Evolutionary conservation across 805 yeast genomes (phyloP).

Genomic region (Yamadazyma endophytica): DNA sequence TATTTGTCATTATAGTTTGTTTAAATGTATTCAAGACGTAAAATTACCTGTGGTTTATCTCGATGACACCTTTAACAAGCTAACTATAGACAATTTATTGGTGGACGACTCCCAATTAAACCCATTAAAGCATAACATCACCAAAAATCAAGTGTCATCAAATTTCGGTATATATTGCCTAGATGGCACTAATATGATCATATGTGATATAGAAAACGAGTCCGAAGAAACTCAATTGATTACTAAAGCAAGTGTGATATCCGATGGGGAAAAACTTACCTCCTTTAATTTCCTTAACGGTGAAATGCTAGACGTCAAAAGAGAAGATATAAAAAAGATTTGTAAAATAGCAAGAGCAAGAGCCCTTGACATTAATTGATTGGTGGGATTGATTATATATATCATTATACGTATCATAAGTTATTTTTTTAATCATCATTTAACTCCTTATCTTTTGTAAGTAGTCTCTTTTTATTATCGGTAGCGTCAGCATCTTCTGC

Average conservation of each 20-base stretch:
- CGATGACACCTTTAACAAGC: slow-evolving; percentile 6
- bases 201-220: slow-evolving; percentile 14
- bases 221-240: slow-evolving; percentile 11
- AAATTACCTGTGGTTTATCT: slow-evolving; percentile 60
- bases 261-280: slow-evolving; percentile 5
- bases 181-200: slow-evolving; percentile 6
- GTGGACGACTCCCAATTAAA: slow-evolving; percentile 2
- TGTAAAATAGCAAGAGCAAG: slow-evolving; percentile 46
- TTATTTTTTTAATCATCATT: background rate
- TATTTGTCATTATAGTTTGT: slow-evolving; percentile 63
- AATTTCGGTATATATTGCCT: slow-evolving; percentile 11
- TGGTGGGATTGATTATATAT: background rate
- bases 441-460: slow-evolving; percentile 5
- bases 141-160: slow-evolving; percentile 7
- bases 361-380: slow-evolving; percentile 27
- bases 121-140: slow-evolving; percentile 5
- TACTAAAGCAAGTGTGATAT: slow-evolving; percentile 7
- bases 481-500: slow-evolving; percentile 4
- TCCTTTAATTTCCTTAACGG: slow-evolving; percentile 47
- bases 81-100: slow-evolving; percentile 5
- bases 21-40: slow-evolving; percentile 57
- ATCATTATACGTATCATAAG: background rate
- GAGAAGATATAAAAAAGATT: slow-evolving; percentile 44
- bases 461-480: slow-evolving; percentile 6
- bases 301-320: slow-evolving; percentile 38